Percentiles rank a stretch among this genome's conserved stretches.
Evolutionary conservation across 768 basidiomycete species (phyloP).

Genomic region (Boletus tomentosulus): DNA sequence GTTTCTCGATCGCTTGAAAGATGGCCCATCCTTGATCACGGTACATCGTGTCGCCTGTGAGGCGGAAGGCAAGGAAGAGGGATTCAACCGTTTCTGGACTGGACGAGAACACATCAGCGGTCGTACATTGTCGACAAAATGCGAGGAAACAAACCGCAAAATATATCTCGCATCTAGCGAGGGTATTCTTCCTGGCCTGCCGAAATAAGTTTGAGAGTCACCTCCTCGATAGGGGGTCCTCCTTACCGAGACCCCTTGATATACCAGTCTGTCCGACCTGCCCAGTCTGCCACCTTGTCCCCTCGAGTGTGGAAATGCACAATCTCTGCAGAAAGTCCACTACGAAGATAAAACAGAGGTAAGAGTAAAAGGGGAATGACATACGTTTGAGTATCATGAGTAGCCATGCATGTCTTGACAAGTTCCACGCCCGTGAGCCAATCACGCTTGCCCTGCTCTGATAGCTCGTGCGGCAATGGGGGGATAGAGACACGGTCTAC

Average conservation of each 20-base stretch:
- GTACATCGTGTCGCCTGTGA: slow-evolving; percentile 80
- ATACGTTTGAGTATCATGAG: slow-evolving; percentile 79
- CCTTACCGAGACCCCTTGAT: slow-evolving; percentile 76
- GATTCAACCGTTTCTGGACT: slow-evolving; percentile 95
- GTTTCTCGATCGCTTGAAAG: slow-evolving; percentile 82
- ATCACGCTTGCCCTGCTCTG: slow-evolving; percentile 61
- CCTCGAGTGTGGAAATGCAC: slow-evolving; percentile 73
- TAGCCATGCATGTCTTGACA: slow-evolving; percentile 83
- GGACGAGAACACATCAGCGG: not conserved
- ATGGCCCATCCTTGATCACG: slow-evolving; percentile 85
- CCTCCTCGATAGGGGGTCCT: not conserved
- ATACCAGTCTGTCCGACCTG: slow-evolving; percentile 69
- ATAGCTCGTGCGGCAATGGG: slow-evolving; percentile 59
- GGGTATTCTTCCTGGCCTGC: slow-evolving; percentile 23
- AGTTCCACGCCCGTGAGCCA: slow-evolving; percentile 81
- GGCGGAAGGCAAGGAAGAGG: slow-evolving; percentile 85
- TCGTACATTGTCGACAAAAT: not conserved
- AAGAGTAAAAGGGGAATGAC: slow-evolving; percentile 23
- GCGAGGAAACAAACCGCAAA: slow-evolving; percentile 52
- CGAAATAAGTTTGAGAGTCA: slow-evolving; percentile 1
- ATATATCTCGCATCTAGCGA: slow-evolving; percentile 90
- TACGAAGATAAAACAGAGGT: slow-evolving; percentile 23
- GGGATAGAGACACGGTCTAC: slow-evolving; percentile 58
- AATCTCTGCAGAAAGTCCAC: slow-evolving; percentile 86
- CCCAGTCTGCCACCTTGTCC: slow-evolving; percentile 47